Evolutionary conservation across 768 basidiomycete genomes (phyloP), one percentile per base, ranked within the genome.

Genomic region (Leccinum subgranulosum): DNA sequence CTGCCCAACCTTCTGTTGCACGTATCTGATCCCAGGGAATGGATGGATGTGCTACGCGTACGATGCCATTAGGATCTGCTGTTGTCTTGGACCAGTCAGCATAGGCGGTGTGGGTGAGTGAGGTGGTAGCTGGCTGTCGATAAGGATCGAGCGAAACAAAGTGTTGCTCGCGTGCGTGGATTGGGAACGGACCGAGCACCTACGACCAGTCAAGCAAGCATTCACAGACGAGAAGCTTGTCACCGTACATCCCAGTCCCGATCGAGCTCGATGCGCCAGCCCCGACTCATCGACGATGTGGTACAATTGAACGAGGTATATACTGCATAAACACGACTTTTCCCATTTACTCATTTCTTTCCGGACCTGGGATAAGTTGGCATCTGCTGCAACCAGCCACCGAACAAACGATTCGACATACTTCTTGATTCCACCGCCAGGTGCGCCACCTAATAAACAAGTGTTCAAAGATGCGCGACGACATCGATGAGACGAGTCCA

Each of bases 391-490:
- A 49, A 56, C 57, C 31, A 56, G 46, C 48, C 46, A 45, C 29
- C 21, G 23, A 52, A 39, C 19, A 23, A 48, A 39, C 60, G 19
- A 19, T 50, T 52, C 53, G 27, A 79, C 87, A 65, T 74, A 92
- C 91, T 93, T 93, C 83, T 93, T 92, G 80, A 93, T 91, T 25
- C 92, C 90, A 46, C 82, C 78, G 19, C 83, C 84, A 53, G 85
- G 79, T 10, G 87, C 76, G 21, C 90, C 90, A 60, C 82, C 90
- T 90, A 52, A 48, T 23, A 45, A 39, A 28, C 39, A 29, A 19
- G 17, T 36, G 27, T 15, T 58, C 46, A 61, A 27, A 36, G 28
- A 45, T 27, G 57, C 39, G 46, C 56, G 57, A 55, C 59, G 29
- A 61, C 15, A 31, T 28, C 43, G 51, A 28, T 11, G 49, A 46